Conservation (phyloP, 148 eudicot species). For the Arbutus unedo region DNA sequence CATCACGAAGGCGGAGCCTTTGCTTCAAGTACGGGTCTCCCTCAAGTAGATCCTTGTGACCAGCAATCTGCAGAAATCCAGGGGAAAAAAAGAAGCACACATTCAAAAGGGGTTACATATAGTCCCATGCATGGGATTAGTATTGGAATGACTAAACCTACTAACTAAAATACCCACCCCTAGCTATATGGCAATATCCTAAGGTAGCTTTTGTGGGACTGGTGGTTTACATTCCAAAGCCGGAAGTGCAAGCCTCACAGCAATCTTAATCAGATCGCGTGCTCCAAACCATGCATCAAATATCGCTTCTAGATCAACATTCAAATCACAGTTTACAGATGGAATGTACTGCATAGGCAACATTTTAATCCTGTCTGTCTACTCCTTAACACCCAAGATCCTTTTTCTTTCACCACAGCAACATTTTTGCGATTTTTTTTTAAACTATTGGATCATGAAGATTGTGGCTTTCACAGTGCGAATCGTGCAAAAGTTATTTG, state of each 20-base stretch:
- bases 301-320: background rate
- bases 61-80: conserved; percentile 54
- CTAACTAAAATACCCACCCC: background rate
- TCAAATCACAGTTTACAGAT: background rate
- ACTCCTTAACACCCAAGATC: background rate
- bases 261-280: background rate
- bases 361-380: background rate
- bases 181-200: background rate
- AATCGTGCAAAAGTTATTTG: background rate
- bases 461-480: background rate
- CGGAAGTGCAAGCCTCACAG: background rate
- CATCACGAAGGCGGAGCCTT: conserved; percentile 77
- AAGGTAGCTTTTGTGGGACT: background rate
- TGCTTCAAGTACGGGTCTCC: conserved; percentile 88
- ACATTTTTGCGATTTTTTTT: background rate
- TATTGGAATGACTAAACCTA: background rate
- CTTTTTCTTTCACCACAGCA: background rate
- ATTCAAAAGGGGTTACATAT: background rate
- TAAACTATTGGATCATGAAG: background rate
- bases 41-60: conserved; percentile 79
- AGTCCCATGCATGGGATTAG: background rate
- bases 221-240: background rate
- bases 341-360: too few species aligned
- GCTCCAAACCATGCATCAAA: background rate
- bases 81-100: background rate